A percentile compares a stretch with the other conserved stretches of the same genome.
Conservation (phyloP, 192 early-diverging fungal genomes). For the Gryganskiella cystojenkinii region DNA sequence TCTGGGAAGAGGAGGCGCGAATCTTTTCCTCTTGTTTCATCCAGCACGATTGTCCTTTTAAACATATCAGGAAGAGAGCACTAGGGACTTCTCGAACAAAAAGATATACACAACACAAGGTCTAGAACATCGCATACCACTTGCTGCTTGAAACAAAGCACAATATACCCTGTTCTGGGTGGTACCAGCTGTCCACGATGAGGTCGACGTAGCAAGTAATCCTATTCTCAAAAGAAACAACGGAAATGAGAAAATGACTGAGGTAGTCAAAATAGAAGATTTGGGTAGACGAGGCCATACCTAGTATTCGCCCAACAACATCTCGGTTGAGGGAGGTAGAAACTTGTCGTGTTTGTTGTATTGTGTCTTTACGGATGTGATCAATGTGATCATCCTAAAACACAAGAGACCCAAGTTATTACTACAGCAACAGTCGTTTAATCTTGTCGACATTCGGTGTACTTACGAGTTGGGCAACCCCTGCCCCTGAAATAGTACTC, state of each 20-base stretch:
- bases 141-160: not conserved
- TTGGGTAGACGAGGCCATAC: not conserved
- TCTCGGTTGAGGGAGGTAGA: constrained; percentile 10
- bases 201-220: constrained; percentile 11
- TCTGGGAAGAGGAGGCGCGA: constrained; percentile 30
- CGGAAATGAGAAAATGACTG: constrained; percentile 13
- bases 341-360: constrained; percentile 13
- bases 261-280: constrained; percentile 3
- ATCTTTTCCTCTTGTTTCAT: constrained; percentile 31
- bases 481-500: too few species aligned
- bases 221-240: constrained; percentile 11
- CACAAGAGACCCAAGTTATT: too few species aligned
- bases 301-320: constrained; percentile 14
- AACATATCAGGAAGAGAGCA: constrained; percentile 17
- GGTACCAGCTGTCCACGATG: constrained; percentile 1
- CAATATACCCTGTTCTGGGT: constrained; percentile 7
- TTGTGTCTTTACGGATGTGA: constrained; percentile 8
- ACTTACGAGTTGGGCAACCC: constrained; percentile 17
- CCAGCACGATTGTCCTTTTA: constrained; percentile 29
- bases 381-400: constrained; percentile 22
- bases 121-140: constrained; percentile 31
- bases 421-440: too few species aligned
- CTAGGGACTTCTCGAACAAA: constrained; percentile 27
- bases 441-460: too few species aligned
- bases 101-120: constrained; percentile 23